Conservation (phyloP, 176 grass and related monocot genomes). For the Hordeum vulgare region DNA sequence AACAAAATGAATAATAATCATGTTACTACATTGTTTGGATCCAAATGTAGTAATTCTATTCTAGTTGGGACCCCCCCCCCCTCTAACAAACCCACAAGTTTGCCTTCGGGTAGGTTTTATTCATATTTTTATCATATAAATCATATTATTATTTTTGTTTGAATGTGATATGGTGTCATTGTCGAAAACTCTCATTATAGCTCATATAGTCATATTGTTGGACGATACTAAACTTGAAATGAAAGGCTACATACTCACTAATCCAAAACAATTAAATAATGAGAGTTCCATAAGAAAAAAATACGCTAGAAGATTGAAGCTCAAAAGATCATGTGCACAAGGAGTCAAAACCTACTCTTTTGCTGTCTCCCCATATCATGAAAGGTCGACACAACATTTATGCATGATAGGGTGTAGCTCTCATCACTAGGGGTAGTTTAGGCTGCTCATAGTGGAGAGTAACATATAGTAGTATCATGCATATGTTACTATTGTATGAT, state of each 20-base stretch:
- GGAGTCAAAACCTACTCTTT: not conserved
- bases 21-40: not conserved
- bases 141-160: too few relatives aligned
- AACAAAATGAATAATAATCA: not conserved
- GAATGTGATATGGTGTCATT: too few relatives aligned
- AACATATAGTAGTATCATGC: too few relatives aligned
- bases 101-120: too few relatives aligned
- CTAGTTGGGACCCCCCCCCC: too few relatives aligned
- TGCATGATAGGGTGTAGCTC: not conserved
- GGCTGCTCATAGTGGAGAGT: too few relatives aligned
- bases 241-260: not conserved
- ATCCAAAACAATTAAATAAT: not conserved
- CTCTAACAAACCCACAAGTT: too few relatives aligned
- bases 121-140: too few relatives aligned
- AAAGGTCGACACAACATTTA: not conserved
- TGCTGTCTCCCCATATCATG: not conserved
- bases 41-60: not conserved
- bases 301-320: not conserved
- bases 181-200: not conserved
- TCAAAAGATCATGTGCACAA: not conserved
- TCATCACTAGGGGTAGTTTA: not conserved
- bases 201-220: not conserved
- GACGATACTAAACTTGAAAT: not conserved
- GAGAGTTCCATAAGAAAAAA: not conserved
- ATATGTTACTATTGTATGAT: too few relatives aligned